These are phyloP conservation scores for Calocybe gambosa DNA, from an alignment of 1,284 basidiomycete genomes.

Conservation along the genomic window DNA sequence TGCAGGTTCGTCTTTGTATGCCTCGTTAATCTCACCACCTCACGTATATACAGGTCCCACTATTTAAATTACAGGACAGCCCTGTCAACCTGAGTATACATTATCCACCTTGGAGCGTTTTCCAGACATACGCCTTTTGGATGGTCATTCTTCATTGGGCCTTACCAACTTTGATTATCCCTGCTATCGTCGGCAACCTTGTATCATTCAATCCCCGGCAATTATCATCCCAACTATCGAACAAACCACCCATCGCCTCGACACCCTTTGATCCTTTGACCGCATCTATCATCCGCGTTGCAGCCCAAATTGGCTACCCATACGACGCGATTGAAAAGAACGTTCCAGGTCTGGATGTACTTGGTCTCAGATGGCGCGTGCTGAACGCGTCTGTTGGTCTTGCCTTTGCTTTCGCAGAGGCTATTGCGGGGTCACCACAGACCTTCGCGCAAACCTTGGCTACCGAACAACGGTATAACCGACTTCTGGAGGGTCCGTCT, in stretches of 20 bases:
- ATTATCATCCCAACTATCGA: not conserved
- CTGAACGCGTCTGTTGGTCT: slow-evolving; percentile 45
- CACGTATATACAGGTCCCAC: slow-evolving; percentile 17
- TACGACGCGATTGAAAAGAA: slow-evolving; percentile 25
- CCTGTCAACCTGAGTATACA: slow-evolving; percentile 25
- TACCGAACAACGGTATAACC: slow-evolving; percentile 12
- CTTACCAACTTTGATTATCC: slow-evolving; percentile 50
- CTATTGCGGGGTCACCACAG: slow-evolving; percentile 35
- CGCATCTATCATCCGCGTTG: slow-evolving; percentile 53
- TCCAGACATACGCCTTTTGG: slow-evolving; percentile 43
- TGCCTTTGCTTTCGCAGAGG: slow-evolving; percentile 60
- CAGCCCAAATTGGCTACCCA: slow-evolving; percentile 49
- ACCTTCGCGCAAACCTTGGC: slow-evolving; percentile 28
- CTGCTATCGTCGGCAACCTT: slow-evolving; percentile 44
- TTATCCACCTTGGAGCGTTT: slow-evolving; percentile 39
- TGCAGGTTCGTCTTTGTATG: slow-evolving; percentile 27
- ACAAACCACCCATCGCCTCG: slow-evolving; percentile 14
- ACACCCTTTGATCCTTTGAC: slow-evolving; percentile 51
- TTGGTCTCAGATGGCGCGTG: slow-evolving; percentile 47
- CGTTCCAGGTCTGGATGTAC: slow-evolving; percentile 37
- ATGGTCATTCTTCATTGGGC: slow-evolving; percentile 49
- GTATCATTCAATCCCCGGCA: slow-evolving; percentile 50
- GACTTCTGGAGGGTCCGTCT: slow-evolving; percentile 7
- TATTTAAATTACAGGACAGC: slow-evolving; percentile 18
- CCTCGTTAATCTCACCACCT: no score